phyloP scores from a whole-genome alignment of 164 flowering plant species.

The Echeveria elegans region DNA sequence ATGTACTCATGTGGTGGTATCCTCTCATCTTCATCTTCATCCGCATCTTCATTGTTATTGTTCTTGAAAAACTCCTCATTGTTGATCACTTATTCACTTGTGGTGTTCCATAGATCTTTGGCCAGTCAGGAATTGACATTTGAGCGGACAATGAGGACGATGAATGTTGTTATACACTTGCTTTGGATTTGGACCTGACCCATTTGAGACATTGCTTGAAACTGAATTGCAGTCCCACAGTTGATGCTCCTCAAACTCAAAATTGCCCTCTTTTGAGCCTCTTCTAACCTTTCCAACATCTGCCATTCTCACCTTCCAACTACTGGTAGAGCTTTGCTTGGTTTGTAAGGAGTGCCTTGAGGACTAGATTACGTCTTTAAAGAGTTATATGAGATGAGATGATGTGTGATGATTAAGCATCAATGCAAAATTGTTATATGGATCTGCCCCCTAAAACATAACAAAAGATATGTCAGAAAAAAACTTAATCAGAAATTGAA shows the following conservation, averaged over 20 bases:
- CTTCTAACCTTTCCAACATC: neutral
- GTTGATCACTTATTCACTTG: neutral
- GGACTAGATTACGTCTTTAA: neutral
- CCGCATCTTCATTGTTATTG: constrained; percentile 41
- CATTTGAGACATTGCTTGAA: neutral
- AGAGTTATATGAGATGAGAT: neutral
- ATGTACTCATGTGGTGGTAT: constrained; percentile 85
- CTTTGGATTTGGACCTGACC: constrained; percentile 11
- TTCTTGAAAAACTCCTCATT: constrained; percentile 11
- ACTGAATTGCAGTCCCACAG: neutral
- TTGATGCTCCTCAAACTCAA: constrained; percentile 1
- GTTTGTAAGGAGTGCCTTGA: neutral
- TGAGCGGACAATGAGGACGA: constrained; percentile 37
- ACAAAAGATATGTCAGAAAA: constrained; percentile 2
- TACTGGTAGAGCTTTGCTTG: neutral
- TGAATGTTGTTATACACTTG: constrained; percentile 17
- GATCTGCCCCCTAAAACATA: constrained; percentile 1
- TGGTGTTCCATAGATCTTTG: constrained; percentile 38
- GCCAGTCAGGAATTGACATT: constrained; percentile 54
- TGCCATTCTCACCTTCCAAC: neutral
- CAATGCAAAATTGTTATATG: neutral
- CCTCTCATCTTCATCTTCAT: constrained; percentile 37
- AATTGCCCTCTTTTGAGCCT: neutral
- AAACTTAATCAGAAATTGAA: neutral
- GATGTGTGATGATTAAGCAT: neutral